phyloP scores from a whole-genome alignment of 768 basidiomycete species.

The Pisolithus microcarpus region DNA sequence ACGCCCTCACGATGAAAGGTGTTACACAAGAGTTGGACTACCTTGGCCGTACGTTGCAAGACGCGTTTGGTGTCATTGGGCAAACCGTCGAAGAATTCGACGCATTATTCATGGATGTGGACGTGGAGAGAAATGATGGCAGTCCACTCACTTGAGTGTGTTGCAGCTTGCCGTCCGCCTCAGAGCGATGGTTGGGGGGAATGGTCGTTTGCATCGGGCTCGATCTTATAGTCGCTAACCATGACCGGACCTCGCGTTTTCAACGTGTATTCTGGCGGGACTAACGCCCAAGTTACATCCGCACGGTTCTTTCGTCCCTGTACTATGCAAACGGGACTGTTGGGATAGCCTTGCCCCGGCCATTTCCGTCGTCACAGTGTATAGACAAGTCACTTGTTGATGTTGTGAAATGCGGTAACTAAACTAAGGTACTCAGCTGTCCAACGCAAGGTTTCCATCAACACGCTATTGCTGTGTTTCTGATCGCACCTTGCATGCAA shows the following conservation, averaged over 20 bases:
- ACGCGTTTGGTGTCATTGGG: constrained; percentile 89
- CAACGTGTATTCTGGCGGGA: neutral
- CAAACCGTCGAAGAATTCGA: constrained; percentile 79
- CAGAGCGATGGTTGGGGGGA: neutral
- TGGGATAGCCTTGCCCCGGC: too few relatives aligned
- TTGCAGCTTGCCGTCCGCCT: neutral
- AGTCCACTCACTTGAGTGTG: constrained; percentile 10
- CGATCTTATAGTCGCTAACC: neutral
- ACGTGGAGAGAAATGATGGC: constrained; percentile 1
- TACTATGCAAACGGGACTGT: too few relatives aligned
- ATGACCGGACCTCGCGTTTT: neutral
- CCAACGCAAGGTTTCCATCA: neutral
- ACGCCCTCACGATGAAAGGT: constrained; percentile 89
- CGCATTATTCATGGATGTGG: constrained; percentile 47
- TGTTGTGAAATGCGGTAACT: too few relatives aligned
- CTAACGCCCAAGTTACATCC: neutral
- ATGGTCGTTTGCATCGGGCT: neutral
- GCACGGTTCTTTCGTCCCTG: too few relatives aligned
- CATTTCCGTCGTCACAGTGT: too few relatives aligned
- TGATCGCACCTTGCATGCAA: too few relatives aligned
- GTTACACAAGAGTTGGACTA: constrained; percentile 84
- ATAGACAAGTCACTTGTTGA: too few relatives aligned
- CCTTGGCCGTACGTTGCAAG: constrained; percentile 75
- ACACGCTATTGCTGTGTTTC: neutral
- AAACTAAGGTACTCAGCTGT: too few relatives aligned